Conservation (phyloP, 2,329 filamentous ascomycete genomes). For the Dactylella cylindrospora region DNA sequence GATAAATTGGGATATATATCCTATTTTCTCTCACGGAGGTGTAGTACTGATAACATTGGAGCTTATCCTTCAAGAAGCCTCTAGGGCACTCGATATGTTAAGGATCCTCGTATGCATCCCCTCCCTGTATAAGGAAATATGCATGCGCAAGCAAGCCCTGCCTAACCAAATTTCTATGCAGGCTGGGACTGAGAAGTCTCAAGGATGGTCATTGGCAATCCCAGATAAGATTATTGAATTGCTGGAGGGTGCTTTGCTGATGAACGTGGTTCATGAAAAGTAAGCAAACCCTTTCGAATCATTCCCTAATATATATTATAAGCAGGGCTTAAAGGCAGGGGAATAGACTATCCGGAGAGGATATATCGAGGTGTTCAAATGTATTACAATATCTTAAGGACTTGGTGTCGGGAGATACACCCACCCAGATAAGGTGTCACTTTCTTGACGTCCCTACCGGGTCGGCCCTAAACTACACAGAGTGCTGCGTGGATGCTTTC, state of each 20-base stretch:
- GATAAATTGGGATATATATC: constrained; percentile 8
- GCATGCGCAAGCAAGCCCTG: background rate
- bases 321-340: too few relatives aligned
- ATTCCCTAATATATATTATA: too few relatives aligned
- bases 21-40: constrained; percentile 1
- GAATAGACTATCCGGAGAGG: background rate
- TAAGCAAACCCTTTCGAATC: background rate
- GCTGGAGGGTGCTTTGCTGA: constrained; percentile 6
- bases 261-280: constrained; percentile 11
- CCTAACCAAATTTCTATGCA: background rate
- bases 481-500: constrained; percentile 21
- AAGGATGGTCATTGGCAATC: constrained; percentile 4
- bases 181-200: background rate
- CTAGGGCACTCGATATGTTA: background rate
- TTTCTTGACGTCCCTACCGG: background rate
- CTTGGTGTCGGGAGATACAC: background rate
- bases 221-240: constrained; percentile 8
- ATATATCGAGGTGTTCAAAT: constrained; percentile 2
- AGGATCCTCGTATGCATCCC: background rate
- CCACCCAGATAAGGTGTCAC: background rate
- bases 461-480: constrained; percentile 10
- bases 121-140: background rate
- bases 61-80: constrained; percentile 3
- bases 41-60: constrained; percentile 17
- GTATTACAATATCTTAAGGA: background rate